Evolutionary conservation across 2,329 filamentous ascomycete genomes (phyloP), one percentile per base, ranked within the genome.

Genomic region (Diaporthe citriasiana): DNA sequence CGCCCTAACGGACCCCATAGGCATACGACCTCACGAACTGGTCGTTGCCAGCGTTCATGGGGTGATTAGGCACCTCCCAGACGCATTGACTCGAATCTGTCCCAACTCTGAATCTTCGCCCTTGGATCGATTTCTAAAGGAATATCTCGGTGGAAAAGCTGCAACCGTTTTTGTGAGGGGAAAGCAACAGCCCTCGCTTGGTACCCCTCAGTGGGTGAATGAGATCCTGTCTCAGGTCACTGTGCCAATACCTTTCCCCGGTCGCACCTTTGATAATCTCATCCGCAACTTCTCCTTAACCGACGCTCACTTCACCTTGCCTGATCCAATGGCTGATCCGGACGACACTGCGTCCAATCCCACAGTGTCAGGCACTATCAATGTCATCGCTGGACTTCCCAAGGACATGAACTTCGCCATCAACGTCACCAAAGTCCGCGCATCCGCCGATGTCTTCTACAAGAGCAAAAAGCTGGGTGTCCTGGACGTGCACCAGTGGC

Each of bases 261-360:
- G 95, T 7, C 91, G 92, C 74, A 92, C 92, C 0, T 92, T 98
- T 78, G 95, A 95, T 77, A 92, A 93, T 77, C 85, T 98, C 22
- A 93, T 99, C 80, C 93, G 92, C 78, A 96, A 97, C 78, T 98
- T 98, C 81, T 93, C 95, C 30, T 85, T 98, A 77, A 91, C 92
- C 2, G 90, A 98, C 80, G 94, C 97, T 53, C 91, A 97, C 79
- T 98, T 99, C 82, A 91, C 90, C 65, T 85, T 99, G 59, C 97
- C 97, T 0, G 91, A 95, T 78, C 93, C 94, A 0, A 90, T 93
- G 78, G 94, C 95, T 3, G 91, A 95, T 25, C 94, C 94, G 0
- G 90, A 89, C 73, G 90, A 92, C 15, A 93, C 94, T 0, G 90
- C 92, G 68, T 88, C 93, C 5, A 90, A 93, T 71, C 95, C 95